phyloP scores from a whole-genome alignment of 2,329 filamentous ascomycete species.

The Fusarium sp. region DNA sequence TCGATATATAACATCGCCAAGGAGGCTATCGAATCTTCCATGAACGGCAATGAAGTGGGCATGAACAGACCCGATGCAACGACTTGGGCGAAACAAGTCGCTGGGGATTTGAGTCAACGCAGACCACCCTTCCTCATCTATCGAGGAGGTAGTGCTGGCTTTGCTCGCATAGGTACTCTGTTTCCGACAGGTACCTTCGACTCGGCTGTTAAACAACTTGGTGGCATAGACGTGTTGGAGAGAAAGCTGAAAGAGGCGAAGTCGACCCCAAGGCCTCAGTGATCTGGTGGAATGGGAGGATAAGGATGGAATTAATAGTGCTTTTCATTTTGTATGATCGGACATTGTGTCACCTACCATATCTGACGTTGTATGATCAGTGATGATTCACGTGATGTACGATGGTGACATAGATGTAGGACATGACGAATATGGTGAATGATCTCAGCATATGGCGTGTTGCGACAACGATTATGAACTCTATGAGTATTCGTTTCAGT shows the following conservation, averaged over 20 bases:
- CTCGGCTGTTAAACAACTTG: slow-evolving; percentile 10
- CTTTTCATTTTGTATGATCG: not conserved
- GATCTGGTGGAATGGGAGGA: not conserved
- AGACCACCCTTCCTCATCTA: slow-evolving; percentile 25
- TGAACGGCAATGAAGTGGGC: slow-evolving; percentile 2
- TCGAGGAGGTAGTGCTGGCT: slow-evolving; percentile 12
- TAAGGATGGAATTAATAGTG: too few species aligned
- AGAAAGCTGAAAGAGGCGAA: slow-evolving; percentile 8
- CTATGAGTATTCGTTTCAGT: accelerated
- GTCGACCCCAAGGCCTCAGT: not conserved
- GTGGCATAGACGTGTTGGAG: slow-evolving; percentile 27
- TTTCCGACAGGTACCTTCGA: slow-evolving; percentile 21
- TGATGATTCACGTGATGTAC: slow-evolving; percentile 7
- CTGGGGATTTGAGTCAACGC: slow-evolving; percentile 15
- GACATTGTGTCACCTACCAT: accelerated
- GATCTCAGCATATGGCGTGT: not conserved
- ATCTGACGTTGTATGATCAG: too few species aligned
- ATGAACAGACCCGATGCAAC: not conserved
- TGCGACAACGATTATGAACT: not conserved
- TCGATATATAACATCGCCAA: slow-evolving; percentile 31
- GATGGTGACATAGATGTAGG: slow-evolving; percentile 16
- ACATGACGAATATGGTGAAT: slow-evolving; percentile 21
- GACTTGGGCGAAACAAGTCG: slow-evolving; percentile 30
- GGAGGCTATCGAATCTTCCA: slow-evolving; percentile 15
- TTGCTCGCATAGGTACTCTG: not conserved